phyloP scores from a whole-genome alignment of 2,329 filamentous ascomycete species.

The Zymoseptoria pseudotritici region DNA sequence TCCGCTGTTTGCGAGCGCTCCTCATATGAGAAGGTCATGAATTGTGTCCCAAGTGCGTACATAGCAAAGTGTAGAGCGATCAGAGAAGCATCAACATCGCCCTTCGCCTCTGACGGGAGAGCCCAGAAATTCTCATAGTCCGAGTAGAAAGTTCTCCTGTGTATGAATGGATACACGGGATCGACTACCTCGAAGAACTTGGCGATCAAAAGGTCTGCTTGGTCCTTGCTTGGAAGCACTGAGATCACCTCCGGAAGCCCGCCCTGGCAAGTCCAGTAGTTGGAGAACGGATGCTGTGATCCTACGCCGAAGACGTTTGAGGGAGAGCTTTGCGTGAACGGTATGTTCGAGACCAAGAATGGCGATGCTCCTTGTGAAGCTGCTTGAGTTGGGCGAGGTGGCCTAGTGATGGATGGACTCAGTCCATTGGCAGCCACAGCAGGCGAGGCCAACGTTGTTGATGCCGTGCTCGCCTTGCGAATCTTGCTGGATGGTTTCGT shows the following conservation, averaged over 20 bases:
- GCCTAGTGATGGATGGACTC: slow-evolving; percentile 18
- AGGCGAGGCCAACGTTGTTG: slow-evolving; percentile 17
- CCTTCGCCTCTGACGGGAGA: slow-evolving; percentile 35
- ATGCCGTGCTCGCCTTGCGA: slow-evolving; percentile 24
- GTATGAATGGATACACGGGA: slow-evolving; percentile 73
- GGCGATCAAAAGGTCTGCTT: slow-evolving; percentile 60
- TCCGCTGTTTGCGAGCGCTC: slow-evolving; percentile 70
- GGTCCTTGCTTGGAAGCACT: slow-evolving; percentile 66
- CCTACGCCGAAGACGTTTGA: slow-evolving; percentile 77
- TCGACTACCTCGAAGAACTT: slow-evolving; percentile 58
- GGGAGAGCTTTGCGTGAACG: slow-evolving; percentile 61
- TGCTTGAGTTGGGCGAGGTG: slow-evolving; percentile 12
- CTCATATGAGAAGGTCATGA: slow-evolving; percentile 53
- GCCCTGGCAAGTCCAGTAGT: slow-evolving; percentile 77
- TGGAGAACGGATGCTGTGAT: slow-evolving; percentile 64
- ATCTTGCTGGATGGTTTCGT: slow-evolving; percentile 30
- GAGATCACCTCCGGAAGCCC: slow-evolving; percentile 67
- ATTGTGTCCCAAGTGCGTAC: slow-evolving; percentile 73
- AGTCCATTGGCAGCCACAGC: slow-evolving; percentile 24
- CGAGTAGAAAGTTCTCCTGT: slow-evolving; percentile 65
- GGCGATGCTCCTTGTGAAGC: slow-evolving; percentile 27
- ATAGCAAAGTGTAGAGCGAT: slow-evolving; percentile 69
- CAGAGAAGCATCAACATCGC: slow-evolving; percentile 57
- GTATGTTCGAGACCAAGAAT: slow-evolving; percentile 61
- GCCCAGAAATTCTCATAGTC: slow-evolving; percentile 76